phyloP scores from a whole-genome alignment of 2,329 filamentous ascomycete genomes.

The Erysiphe pulchra region DNA sequence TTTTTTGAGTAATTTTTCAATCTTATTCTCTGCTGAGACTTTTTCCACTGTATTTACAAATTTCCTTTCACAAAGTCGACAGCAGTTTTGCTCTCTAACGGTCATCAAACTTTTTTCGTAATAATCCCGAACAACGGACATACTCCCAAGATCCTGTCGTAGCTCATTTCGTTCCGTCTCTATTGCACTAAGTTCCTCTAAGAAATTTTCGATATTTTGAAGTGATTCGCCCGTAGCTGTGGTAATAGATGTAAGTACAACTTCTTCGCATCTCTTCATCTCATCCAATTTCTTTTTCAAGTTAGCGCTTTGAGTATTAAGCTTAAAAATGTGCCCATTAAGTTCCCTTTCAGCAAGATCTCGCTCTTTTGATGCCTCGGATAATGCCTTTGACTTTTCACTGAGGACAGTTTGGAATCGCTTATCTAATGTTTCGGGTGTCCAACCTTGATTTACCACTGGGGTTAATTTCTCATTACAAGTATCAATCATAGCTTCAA shows the following conservation, averaged over 20 bases:
- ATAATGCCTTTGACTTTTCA: slow-evolving; percentile 28
- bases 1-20: slow-evolving; percentile 36
- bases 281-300: slow-evolving; percentile 38
- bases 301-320: slow-evolving; percentile 38
- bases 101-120: slow-evolving; percentile 40
- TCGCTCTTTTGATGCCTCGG: slow-evolving; percentile 40
- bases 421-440: slow-evolving; percentile 39
- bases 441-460: slow-evolving; percentile 41
- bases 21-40: slow-evolving; percentile 37
- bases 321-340: slow-evolving; percentile 48
- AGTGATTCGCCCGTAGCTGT: slow-evolving; percentile 16
- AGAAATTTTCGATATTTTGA: slow-evolving; percentile 26
- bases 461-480: slow-evolving; percentile 45
- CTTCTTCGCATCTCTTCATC: slow-evolving; percentile 30
- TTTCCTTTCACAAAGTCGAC: slow-evolving; percentile 46
- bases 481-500: slow-evolving; percentile 53
- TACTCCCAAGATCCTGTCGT: slow-evolving; percentile 41
- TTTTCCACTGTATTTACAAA: slow-evolving; percentile 37
- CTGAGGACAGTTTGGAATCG: slow-evolving; percentile 40
- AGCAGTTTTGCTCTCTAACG: slow-evolving; percentile 43
- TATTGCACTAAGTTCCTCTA: slow-evolving; percentile 21
- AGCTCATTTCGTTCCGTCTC: slow-evolving; percentile 25
- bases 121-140: slow-evolving; percentile 43
- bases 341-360: slow-evolving; percentile 48
- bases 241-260: slow-evolving; percentile 24